Conservation (phyloP, 1,284 basidiomycete genomes). For the Cystobasidium pallidum region DNA sequence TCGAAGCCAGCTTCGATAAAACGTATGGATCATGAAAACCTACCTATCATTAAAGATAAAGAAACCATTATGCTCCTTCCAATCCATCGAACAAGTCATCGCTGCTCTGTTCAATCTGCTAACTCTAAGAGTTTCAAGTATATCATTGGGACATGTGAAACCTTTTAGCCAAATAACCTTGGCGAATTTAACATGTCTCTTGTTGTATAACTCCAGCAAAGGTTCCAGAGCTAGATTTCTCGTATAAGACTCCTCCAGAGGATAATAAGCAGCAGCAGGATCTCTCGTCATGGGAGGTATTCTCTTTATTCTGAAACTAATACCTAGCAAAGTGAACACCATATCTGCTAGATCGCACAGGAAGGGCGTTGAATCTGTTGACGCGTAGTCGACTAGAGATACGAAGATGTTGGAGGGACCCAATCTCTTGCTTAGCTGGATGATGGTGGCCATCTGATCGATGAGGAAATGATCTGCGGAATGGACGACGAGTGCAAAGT, state of each 20-base stretch:
- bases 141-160: conserved; percentile 94
- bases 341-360: conserved; percentile 89
- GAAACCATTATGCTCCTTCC: conserved; percentile 93
- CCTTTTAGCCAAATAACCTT: conserved; percentile 95
- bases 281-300: conserved; percentile 86
- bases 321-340: conserved; percentile 82
- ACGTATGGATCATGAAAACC: too few species aligned
- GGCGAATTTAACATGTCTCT: conserved; percentile 77
- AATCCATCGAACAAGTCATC: conserved; percentile 98
- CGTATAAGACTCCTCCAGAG: conserved; percentile 86
- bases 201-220: conserved; percentile 75
- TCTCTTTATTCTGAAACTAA: conserved; percentile 84
- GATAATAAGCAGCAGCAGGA: conserved; percentile 84
- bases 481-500: conserved; percentile 87
- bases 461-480: conserved; percentile 96
- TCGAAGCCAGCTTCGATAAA: too few species aligned
- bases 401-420: conserved; percentile 87
- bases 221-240: conserved; percentile 89
- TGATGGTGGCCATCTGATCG: conserved; percentile 92
- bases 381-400: conserved; percentile 92
- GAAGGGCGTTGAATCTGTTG: conserved; percentile 87
- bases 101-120: conserved; percentile 85
- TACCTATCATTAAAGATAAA: conserved; percentile 90
- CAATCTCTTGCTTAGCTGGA: conserved; percentile 84
- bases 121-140: conserved; percentile 87